Base-by-base conservation (phyloP, 345 rosid genomes). In the Syzygium oleosum region DNA sequence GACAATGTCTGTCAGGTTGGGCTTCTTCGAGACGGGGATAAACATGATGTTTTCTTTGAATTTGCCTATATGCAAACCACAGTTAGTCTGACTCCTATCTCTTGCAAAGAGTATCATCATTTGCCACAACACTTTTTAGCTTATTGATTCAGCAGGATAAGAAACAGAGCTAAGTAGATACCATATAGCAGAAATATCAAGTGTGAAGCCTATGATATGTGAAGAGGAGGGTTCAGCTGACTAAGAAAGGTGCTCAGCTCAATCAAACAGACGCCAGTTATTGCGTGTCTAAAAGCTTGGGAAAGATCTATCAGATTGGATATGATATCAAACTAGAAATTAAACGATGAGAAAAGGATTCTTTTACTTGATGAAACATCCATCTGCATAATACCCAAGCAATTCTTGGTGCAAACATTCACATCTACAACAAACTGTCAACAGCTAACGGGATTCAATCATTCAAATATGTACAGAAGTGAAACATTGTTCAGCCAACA, bases 31-130 rank as follows among this genome's bases (percentile, higher is more conserved):
- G 65, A 95, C 90, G 46, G 88, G 90, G 51, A 85, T 85, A 80
- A 90, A 96, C 90, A 94, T 92, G 59, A 96, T 93, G 68, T 94
- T 88, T 86, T 88, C 90, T 83, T 88, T 79, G 88, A 29, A 59
- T 41, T 31, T 56, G 90, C 89, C 91, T 86, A 84, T 55, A 85
- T 83, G 83, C 46, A 29, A 17, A 6, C 77, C 77, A 29, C 38
- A 63, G 77, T 29, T 13, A 29, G 38, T n/a, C 25, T 0, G 25
- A 54, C 58, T 54, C 25, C 58, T 16, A 63, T 31, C 7, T 31
- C 43, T 31, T 65, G 43, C 22, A 13, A 3, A 86, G 49, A 19
- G 29, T 46, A 78, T 16, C 5, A 31, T 68, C 13, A 31, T 3
- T 12, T 31, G 52, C 73, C 56, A 25, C 12, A 3, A 27, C 41